Base-by-base conservation (phyloP, 129 eudicot genomes). In the Helianthus tuberosus region DNA sequence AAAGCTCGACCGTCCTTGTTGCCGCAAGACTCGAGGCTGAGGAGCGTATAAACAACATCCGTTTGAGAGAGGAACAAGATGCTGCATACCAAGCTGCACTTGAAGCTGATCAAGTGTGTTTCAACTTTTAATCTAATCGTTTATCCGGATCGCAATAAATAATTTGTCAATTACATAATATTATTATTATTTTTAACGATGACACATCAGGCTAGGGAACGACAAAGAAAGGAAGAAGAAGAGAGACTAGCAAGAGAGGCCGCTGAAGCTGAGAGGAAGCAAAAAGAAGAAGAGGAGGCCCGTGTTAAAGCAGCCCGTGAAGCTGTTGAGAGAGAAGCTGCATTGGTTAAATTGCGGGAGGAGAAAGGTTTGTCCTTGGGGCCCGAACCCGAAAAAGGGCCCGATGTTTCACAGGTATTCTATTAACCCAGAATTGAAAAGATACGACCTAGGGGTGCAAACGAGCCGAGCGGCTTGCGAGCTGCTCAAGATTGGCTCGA, bases 21-120 rank as follows among this genome's bases (percentile, higher is more conserved):
- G 44, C 98, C 47, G 93, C 98, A 39, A 85, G 97, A 73, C 76
- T 85, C 71, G 97, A 92, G 38, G 97, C 96, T 27, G 97, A 92
- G 77, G 98, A 92, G 75, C 83, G 96, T 67, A 85, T 87, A 73
- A 92, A 69, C 66, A 92, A 78, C 74, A 71, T 83, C 15, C 93
- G 89, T 14, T 83, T 92, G 81, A 63, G 78, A 52, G 98, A 92
- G 83, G 98, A 92, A 73, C 98, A 92, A 81, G 98, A 92, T 85
- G 96, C 98, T 69, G 96, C 98, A 48, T 92, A 89, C 75, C 90
- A 51, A 74, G 98, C 93, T 16, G 98, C 98, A 59, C 96, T 89
- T 49, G 98, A 92, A 83, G 98, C 98, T 85, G 97, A 89, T 85
- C 97, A 87, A 81, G 97, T 89, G 75, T 73, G 77, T 51, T 20